Evolutionary conservation across 345 rosid genomes (phyloP).

Genomic region (Laguncularia racemosa): DNA sequence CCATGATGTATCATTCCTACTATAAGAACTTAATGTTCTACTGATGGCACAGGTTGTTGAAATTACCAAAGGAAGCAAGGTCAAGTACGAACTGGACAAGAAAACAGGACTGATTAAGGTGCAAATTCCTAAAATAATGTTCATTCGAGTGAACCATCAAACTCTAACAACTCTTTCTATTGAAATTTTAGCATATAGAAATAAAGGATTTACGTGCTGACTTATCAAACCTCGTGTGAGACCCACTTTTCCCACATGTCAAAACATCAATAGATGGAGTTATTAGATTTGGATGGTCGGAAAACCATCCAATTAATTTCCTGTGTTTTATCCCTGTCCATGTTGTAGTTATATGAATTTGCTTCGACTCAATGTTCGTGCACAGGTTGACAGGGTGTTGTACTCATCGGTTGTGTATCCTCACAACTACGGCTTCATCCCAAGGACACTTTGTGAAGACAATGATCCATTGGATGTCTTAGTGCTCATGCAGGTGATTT

Average conservation of each 20-base stretch:
- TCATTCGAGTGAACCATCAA: no score
- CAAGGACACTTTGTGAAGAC: slow-evolving; percentile 39
- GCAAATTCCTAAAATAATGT: neutral
- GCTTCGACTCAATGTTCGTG: neutral
- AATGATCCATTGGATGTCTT: slow-evolving; percentile 41
- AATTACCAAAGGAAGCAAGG: slow-evolving; percentile 42
- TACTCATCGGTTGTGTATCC: slow-evolving; percentile 37
- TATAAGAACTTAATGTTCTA: neutral
- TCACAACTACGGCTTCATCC: slow-evolving; percentile 39
- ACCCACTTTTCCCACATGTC: no score
- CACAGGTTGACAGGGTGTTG: slow-evolving; percentile 27
- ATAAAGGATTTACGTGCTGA: no score
- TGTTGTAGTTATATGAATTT: neutral
- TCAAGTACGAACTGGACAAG: slow-evolving; percentile 40
- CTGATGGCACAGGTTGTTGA: slow-evolving; percentile 28
- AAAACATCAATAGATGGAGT: no score
- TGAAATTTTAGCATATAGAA: no score
- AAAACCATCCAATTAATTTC: no score
- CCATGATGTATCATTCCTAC: neutral
- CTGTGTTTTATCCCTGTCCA: neutral
- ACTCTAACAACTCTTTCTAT: no score
- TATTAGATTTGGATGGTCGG: no score
- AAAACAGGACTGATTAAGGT: slow-evolving; percentile 42
- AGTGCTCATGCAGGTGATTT: slow-evolving; percentile 36
- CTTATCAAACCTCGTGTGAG: no score